Evolutionary conservation across 768 basidiomycete genomes (phyloP), one percentile per base, ranked within the genome.

Genomic region (Clavaria fumosa): DNA sequence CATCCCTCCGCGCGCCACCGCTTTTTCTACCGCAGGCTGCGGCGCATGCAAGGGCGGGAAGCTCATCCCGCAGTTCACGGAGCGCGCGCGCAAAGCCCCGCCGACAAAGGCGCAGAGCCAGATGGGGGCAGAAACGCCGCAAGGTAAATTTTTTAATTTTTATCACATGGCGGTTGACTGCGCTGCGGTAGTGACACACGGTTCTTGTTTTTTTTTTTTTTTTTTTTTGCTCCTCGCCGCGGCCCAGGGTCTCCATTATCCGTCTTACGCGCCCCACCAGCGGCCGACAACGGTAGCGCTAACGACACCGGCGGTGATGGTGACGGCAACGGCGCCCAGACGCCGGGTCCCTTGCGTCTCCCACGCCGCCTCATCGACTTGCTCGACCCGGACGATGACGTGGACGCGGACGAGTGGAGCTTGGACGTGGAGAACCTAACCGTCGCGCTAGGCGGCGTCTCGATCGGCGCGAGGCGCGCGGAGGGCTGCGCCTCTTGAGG

Each of bases 31-130:
- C 18, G 17, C 37, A 83, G 81, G 72, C 2, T 84, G 81, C 44
- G 77, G 77, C 11, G 64, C 59, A 1, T 84, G 81, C 48, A 70
- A 65, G 49, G 60, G 55, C 31, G 79, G 80, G 5, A 63, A 53
- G 37, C 64, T 83, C 6, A 46, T 66, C 7, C 72, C 80, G 7
- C 57, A 72, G 15, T 82, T 81, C 51, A 47, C 51, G 14, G 57
- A n/a, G n/a, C n/a, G n/a, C 31, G 60, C 55, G 28, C 46, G 53
- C 3, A 51, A 48, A 36, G 58, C 54, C 6, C 54, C 62, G 3
- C 60, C 59, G 39, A 60, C 53, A 50, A 55, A 7, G 60, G 58
- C 45, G 39, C 57, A 53, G 6, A 51, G 53, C 2, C 61, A 59
- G 31, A 57, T 66, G 53, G 69, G 68, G 4, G 56, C 66, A 20